phyloP scores from a whole-genome alignment of 305 asterid species.

The Stenogyne calaminthoides region DNA sequence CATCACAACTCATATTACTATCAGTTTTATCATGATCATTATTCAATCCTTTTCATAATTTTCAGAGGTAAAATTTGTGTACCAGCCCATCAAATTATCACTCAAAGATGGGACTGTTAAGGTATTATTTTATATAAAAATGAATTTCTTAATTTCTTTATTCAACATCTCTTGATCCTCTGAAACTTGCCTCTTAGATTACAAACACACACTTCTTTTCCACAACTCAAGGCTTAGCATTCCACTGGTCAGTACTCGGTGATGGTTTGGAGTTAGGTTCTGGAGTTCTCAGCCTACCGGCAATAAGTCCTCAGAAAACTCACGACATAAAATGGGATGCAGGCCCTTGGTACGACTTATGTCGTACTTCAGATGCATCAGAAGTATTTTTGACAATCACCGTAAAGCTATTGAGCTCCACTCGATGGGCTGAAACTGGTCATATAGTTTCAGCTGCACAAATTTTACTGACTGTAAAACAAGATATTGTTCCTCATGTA shows the following conservation, averaged over 20 bases:
- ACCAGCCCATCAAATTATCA: slow-evolving; percentile 91
- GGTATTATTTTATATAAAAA: slow-evolving; percentile 46
- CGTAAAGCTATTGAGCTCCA: slow-evolving; percentile 56
- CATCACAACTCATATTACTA: slow-evolving; percentile 11
- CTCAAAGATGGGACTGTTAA: slow-evolving; percentile 62
- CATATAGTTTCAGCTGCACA: slow-evolving; percentile 84
- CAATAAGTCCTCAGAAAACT: slow-evolving; percentile 66
- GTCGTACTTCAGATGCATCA: slow-evolving; percentile 58
- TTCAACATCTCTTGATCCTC: slow-evolving; percentile 22
- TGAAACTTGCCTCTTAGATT: slow-evolving; percentile 56
- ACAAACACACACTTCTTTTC: slow-evolving; percentile 75
- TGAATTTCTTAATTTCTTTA: slow-evolving; percentile 17
- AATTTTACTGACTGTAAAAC: slow-evolving; percentile 63
- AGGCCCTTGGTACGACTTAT: slow-evolving; percentile 78
- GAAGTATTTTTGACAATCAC: slow-evolving; percentile 72
- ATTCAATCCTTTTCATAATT: slow-evolving; percentile 19
- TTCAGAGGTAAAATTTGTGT: slow-evolving; percentile 88
- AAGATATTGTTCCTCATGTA: slow-evolving; percentile 63
- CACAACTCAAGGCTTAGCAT: slow-evolving; percentile 73
- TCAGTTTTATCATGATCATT: slow-evolving; percentile 2
- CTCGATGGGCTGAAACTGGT: slow-evolving; percentile 87
- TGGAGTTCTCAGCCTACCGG: slow-evolving; percentile 59
- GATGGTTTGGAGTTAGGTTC: slow-evolving; percentile 80
- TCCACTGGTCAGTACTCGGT: slow-evolving; percentile 73
- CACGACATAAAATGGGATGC: slow-evolving; percentile 57